Percentiles rank a stretch among this genome's conserved stretches.
These are phyloP conservation scores for Avena insularis DNA, from an alignment of 176 grass and related monocot species.

Conservation along the genomic window DNA sequence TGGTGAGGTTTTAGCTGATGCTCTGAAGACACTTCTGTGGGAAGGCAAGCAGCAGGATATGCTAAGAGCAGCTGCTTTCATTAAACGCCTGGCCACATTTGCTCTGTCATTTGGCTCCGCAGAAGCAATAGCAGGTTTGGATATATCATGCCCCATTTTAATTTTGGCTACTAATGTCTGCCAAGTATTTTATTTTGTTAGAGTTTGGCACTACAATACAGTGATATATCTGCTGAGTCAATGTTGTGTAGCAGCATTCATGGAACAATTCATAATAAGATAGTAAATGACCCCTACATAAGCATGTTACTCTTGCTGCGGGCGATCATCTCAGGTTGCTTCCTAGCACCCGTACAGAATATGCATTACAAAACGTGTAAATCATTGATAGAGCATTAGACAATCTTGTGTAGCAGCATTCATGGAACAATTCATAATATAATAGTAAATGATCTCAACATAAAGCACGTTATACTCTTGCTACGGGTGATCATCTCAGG, in stretches of 20 bases:
- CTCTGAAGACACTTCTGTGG: constrained; percentile 91
- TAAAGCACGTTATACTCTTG: not conserved
- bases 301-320: not conserved
- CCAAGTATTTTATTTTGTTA: not conserved
- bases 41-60: constrained; percentile 93
- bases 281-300: not conserved
- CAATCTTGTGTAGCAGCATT: too few species aligned
- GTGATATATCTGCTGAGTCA: not conserved
- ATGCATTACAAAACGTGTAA: not conserved
- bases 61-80: constrained; percentile 91
- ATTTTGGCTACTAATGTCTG: constrained; percentile 27
- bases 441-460: too few species aligned
- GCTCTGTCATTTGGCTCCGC: constrained; percentile 86
- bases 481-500: not conserved
- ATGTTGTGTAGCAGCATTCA: not conserved
- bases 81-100: constrained; percentile 90
- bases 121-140: constrained; percentile 74
- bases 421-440: too few species aligned
- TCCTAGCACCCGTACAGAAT: not conserved
- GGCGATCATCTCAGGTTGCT: not conserved
- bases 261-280: not conserved
- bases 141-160: not conserved
- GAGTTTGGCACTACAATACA: not conserved
- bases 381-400: not conserved
- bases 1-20: constrained; percentile 87